phyloP scores from a whole-genome alignment of 139 green algal genomes.

The Micractinium sp. region DNA sequence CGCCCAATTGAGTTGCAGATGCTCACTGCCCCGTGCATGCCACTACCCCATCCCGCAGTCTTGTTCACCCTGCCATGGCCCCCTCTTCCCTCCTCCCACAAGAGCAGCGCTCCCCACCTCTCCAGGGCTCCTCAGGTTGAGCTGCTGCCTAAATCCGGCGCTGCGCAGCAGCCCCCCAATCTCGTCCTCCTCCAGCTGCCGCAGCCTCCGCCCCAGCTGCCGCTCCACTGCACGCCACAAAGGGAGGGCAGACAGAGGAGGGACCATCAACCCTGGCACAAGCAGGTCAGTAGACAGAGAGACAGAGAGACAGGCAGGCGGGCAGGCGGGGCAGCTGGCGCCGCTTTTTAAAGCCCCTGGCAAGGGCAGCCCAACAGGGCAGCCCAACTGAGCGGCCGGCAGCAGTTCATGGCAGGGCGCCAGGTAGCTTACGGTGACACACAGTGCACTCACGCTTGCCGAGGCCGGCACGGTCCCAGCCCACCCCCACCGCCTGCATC shows the following conservation, averaged over 20 bases:
- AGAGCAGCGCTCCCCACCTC: neutral
- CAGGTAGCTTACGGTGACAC: too few relatives aligned
- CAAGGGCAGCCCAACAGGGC: neutral
- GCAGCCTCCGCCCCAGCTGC: neutral
- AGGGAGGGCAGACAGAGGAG: neutral
- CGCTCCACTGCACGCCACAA: neutral
- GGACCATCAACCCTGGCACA: neutral
- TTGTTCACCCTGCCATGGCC: neutral
- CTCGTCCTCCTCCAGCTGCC: slow-evolving; percentile 3
- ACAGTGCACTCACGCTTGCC: slow-evolving; percentile 4
- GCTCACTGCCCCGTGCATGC: too few relatives aligned
- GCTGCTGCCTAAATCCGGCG: neutral
- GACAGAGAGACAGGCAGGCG: neutral
- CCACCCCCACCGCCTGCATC: slow-evolving; percentile 76
- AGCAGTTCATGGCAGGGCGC: neutral
- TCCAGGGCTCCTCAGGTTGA: neutral
- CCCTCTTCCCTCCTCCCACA: neutral
- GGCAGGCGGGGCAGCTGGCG: too few relatives aligned
- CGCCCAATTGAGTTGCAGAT: neutral
- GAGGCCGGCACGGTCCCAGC: slow-evolving; percentile 41
- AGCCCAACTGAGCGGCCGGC: neutral
- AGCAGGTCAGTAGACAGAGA: too few relatives aligned
- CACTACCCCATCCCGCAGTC: too few relatives aligned
- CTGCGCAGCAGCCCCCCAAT: neutral
- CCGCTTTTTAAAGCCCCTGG: too few relatives aligned